Percentiles rank a stretch among this genome's conserved stretches.
Conservation (phyloP, 2,329 filamentous ascomycete species). For the Colletotrichum camelliae region DNA sequence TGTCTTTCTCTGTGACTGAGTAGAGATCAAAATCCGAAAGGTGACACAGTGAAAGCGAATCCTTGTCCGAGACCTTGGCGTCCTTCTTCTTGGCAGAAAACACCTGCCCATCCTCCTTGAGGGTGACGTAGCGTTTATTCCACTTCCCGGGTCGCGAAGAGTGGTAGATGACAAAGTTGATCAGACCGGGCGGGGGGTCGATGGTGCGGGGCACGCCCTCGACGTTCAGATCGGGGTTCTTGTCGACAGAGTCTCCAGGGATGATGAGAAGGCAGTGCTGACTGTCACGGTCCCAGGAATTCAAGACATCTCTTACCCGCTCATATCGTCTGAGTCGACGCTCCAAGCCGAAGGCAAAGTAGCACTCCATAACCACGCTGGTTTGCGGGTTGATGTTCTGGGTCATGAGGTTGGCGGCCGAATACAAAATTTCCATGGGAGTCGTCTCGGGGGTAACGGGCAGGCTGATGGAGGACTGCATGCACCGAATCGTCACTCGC, state of each 20-base stretch:
- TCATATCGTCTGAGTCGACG: slow-evolving; percentile 86
- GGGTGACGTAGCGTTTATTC: slow-evolving; percentile 82
- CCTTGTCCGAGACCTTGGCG: slow-evolving; percentile 67
- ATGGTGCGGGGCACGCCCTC: slow-evolving; percentile 62
- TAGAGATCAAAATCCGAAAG: slow-evolving; percentile 95
- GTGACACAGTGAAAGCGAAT: slow-evolving; percentile 76
- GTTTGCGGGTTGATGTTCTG: slow-evolving; percentile 68
- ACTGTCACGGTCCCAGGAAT: slow-evolving; percentile 86
- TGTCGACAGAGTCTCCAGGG: slow-evolving; percentile 59
- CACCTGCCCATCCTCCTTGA: slow-evolving; percentile 77
- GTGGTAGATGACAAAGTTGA: slow-evolving; percentile 75
- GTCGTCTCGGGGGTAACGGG: slow-evolving; percentile 78
- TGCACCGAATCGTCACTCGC: slow-evolving; percentile 76
- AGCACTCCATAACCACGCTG: slow-evolving; percentile 80
- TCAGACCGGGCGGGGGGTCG: slow-evolving; percentile 68
- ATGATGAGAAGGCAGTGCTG: slow-evolving; percentile 78
- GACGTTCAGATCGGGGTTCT: slow-evolving; percentile 67
- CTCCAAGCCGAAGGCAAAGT: slow-evolving; percentile 77
- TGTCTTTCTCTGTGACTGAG: slow-evolving; percentile 70
- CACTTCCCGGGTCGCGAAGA: slow-evolving; percentile 85
- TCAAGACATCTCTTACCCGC: slow-evolving; percentile 83
- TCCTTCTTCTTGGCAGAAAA: slow-evolving; percentile 72
- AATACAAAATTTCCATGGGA: slow-evolving; percentile 72
- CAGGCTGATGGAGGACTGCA: slow-evolving; percentile 72
- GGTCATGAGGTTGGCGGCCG: slow-evolving; percentile 67